These are phyloP conservation scores for Saccharomyces hybrid DNA, from an alignment of 1,139 yeast species.

Conservation along the genomic window DNA sequence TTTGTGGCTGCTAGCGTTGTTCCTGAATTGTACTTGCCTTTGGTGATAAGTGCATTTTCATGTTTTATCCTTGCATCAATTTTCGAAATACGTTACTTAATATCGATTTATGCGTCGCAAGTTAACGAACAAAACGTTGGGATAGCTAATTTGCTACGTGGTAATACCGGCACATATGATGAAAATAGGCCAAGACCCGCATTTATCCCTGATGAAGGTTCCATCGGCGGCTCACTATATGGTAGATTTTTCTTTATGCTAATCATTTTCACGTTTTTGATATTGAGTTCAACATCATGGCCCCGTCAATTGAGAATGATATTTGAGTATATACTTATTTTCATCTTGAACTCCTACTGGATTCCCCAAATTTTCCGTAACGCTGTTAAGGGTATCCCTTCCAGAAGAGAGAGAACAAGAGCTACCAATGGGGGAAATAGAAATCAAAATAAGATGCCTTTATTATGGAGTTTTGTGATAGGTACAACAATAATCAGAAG, in stretches of 20 bases:
- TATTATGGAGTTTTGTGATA: slow-evolving; percentile 45
- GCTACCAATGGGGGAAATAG: slow-evolving; percentile 11
- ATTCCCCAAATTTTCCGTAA: slow-evolving; percentile 84
- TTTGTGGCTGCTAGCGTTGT: slow-evolving; percentile 51
- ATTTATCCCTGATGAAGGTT: slow-evolving; percentile 43
- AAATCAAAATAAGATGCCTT: slow-evolving; percentile 24
- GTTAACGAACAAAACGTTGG: slow-evolving; percentile 46
- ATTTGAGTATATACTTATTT: slow-evolving; percentile 51
- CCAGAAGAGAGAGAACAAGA: slow-evolving; percentile 22
- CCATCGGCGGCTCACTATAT: slow-evolving; percentile 53
- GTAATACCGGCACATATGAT: slow-evolving; percentile 14
- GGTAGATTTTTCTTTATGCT: slow-evolving; percentile 55
- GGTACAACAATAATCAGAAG: slow-evolving; percentile 60
- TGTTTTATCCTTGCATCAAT: slow-evolving; percentile 64
- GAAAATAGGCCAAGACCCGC: slow-evolving; percentile 17
- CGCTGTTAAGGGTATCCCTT: slow-evolving; percentile 38
- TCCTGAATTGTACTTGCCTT: slow-evolving; percentile 53
- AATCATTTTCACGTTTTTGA: slow-evolving; percentile 51
- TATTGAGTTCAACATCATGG: slow-evolving; percentile 59
- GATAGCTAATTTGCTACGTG: slow-evolving; percentile 21
- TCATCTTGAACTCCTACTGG: slow-evolving; percentile 69
- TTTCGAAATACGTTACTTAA: slow-evolving; percentile 72
- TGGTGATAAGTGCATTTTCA: slow-evolving; percentile 63
- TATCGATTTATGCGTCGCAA: slow-evolving; percentile 64
- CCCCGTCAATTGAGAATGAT: slow-evolving; percentile 46